Conservation (phyloP, 352 stramenopile species). For the Globisporangium spiculum region DNA sequence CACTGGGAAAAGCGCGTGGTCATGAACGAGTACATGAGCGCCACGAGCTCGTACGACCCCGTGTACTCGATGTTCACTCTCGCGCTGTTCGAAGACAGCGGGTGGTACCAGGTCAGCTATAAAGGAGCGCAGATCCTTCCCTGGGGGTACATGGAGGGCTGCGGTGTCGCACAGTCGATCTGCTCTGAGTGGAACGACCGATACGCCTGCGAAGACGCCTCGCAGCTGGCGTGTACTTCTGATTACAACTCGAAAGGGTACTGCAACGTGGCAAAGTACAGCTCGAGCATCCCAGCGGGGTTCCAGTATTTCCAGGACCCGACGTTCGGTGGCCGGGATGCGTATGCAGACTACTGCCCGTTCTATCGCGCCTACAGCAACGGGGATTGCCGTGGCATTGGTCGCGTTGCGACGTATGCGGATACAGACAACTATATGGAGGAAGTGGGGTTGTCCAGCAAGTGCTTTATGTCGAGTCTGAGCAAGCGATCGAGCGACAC, state of each 20-base stretch:
- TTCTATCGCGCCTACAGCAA: constrained; percentile 79
- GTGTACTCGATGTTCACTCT: constrained; percentile 75
- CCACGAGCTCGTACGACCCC: constrained; percentile 67
- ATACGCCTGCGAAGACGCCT: constrained; percentile 54
- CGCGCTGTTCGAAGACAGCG: constrained; percentile 77
- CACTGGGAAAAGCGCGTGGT: constrained; percentile 85
- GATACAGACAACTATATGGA: constrained; percentile 55
- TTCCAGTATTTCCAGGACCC: constrained; percentile 83
- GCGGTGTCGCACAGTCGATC: constrained; percentile 45
- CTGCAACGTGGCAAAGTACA: constrained; percentile 70
- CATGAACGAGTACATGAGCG: constrained; percentile 86
- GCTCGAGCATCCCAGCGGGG: constrained; percentile 58
- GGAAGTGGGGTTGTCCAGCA: constrained; percentile 42
- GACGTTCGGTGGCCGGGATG: constrained; percentile 49
- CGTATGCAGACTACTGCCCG: constrained; percentile 78
- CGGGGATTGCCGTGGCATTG: constrained; percentile 67
- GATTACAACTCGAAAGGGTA: constrained; percentile 74
- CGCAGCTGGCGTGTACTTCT: constrained; percentile 50
- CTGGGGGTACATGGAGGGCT: constrained; percentile 78
- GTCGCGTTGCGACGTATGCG: constrained; percentile 31
- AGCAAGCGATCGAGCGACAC: constrained; percentile 38
- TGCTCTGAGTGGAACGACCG: constrained; percentile 72
- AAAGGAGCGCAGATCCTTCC: constrained; percentile 49
- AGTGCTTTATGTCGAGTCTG: constrained; percentile 74
- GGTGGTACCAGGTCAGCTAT: constrained; percentile 80